Evolutionary conservation across 2,329 filamentous ascomycete species (phyloP).

Genomic region (Leptographium galeiforme): DNA sequence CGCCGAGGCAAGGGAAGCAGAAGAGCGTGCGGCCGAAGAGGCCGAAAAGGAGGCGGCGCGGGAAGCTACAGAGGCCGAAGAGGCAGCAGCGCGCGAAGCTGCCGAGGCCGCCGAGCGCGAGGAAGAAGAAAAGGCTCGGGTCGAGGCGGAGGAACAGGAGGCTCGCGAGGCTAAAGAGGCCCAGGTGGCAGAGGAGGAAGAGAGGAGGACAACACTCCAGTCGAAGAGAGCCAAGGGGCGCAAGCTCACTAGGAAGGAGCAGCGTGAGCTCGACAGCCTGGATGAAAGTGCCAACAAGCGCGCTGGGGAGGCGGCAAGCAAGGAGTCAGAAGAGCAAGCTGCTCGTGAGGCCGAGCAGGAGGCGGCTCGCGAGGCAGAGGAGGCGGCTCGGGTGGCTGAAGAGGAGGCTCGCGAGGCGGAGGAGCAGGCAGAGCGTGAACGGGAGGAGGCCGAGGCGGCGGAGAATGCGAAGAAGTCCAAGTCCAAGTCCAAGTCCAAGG

Average conservation of each 20-base stretch:
- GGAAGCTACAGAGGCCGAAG: conserved; percentile 25
- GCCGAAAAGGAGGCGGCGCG: conserved; percentile 20
- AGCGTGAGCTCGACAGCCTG: conserved; percentile 21
- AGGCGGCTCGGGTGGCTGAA: conserved; percentile 18
- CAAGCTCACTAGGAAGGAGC: conserved; percentile 17
- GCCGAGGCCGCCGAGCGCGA: conserved; percentile 19
- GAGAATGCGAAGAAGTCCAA: conserved; percentile 23
- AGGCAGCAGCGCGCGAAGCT: conserved; percentile 22
- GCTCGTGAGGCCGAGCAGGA: conserved; percentile 18
- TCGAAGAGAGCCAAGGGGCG: conserved; percentile 16
- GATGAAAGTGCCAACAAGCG: conserved; percentile 19
- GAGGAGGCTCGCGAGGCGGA: conserved; percentile 17
- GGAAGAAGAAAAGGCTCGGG: conserved; percentile 8
- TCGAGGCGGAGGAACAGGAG: conserved; percentile 14
- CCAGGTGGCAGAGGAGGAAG: conserved; percentile 24
- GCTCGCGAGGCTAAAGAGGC: conserved; percentile 20
- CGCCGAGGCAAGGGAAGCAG: conserved; percentile 19
- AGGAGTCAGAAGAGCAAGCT: conserved; percentile 20
- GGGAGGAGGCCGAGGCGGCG: conserved; percentile 15
- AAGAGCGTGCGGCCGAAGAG: conserved; percentile 22
- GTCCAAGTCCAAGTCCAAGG: conserved; percentile 23
- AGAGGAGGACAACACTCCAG: conserved; percentile 19
- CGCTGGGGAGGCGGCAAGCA: conserved; percentile 14
- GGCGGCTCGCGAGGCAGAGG: conserved; percentile 17
- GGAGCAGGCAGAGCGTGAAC: conserved; percentile 17